A percentile compares a stretch with the other conserved stretches of the same genome.
Conservation (phyloP, 192 early-diverging fungal genomes). For the Funneliformis mosseae region DNA sequence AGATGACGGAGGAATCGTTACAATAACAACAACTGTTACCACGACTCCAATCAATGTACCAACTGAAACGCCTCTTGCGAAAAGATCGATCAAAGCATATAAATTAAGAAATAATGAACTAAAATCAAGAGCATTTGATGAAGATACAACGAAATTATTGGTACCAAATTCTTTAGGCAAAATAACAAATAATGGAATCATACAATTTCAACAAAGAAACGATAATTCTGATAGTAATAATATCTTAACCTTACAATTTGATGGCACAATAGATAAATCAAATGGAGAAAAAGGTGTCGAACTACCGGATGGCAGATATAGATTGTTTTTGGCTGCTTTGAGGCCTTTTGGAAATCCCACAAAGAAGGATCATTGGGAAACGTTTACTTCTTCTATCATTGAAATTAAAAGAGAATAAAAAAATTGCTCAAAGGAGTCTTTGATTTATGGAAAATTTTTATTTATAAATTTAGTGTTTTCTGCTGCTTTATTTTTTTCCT, state of each 20-base stretch:
- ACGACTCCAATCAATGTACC: neutral
- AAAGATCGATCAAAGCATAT: neutral
- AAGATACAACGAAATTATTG: neutral
- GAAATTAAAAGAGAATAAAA: slow-evolving; percentile 28
- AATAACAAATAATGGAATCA: neutral
- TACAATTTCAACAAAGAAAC: neutral
- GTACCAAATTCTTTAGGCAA: slow-evolving; percentile 14
- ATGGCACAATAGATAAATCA: neutral
- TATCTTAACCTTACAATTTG: neutral
- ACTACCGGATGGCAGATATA: slow-evolving; percentile 37
- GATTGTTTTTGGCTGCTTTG: slow-evolving; percentile 38
- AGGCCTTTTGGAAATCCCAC: slow-evolving; percentile 40
- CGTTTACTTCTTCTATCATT: slow-evolving; percentile 38
- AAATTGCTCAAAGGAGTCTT: no score
- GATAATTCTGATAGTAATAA: neutral
- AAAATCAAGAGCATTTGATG: neutral
- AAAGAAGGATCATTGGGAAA: slow-evolving; percentile 38
- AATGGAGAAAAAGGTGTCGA: slow-evolving; percentile 6
- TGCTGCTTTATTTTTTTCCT: neutral
- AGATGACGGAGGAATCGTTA: neutral
- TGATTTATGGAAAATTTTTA: no score
- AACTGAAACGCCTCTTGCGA: neutral
- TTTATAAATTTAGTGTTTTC: neutral
- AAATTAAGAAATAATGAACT: neutral
- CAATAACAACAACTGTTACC: neutral